Percentiles rank a stretch among this genome's conserved stretches.
These are phyloP conservation scores for Ceratobasidium papillatum DNA, from an alignment of 1,284 basidiomycete species.

Conservation along the genomic window DNA sequence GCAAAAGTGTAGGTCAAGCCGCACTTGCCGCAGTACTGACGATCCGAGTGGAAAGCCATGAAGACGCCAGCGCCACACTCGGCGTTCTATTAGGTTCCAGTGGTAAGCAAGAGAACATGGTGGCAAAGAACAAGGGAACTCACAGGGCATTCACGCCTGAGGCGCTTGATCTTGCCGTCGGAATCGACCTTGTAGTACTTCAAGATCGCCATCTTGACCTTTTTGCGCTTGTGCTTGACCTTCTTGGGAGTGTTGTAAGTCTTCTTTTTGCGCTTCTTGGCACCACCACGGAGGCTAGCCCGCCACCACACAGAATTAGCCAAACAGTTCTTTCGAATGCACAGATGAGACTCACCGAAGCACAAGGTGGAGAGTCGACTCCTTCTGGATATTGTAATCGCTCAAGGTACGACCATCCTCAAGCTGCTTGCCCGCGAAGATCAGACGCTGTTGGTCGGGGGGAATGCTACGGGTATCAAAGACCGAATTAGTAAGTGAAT, in stretches of 20 bases:
- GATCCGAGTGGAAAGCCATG: constrained; percentile 95
- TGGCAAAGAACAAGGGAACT: not conserved
- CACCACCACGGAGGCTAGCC: constrained; percentile 89
- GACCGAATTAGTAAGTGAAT: constrained; percentile 36
- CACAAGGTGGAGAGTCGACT: constrained; percentile 95
- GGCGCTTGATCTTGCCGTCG: constrained; percentile 99
- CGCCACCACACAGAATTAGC: constrained; percentile 5
- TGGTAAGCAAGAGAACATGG: not conserved
- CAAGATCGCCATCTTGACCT: constrained; percentile 97
- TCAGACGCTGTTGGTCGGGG: constrained; percentile 96
- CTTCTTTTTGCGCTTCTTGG: constrained; percentile 99
- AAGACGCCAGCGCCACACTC: constrained; percentile 97
- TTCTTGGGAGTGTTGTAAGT: constrained; percentile 99
- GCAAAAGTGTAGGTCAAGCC: constrained; percentile 91
- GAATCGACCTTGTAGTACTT: constrained; percentile 99
- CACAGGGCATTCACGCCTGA: constrained; percentile 92
- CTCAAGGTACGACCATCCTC: constrained; percentile 91
- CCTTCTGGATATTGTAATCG: constrained; percentile 96
- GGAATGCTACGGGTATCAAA: constrained; percentile 68
- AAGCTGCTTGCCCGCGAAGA: constrained; percentile 98
- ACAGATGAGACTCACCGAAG: constrained; percentile 57
- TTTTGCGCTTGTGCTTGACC: constrained; percentile 99
- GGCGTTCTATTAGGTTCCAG: constrained; percentile 57
- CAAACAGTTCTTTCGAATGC: not conserved
- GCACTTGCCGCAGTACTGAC: constrained; percentile 96